Evolutionary conservation across 2,329 filamentous ascomycete genomes (phyloP), one percentile per base, ranked within the genome.

Genomic region (Hypocrella siamensis): DNA sequence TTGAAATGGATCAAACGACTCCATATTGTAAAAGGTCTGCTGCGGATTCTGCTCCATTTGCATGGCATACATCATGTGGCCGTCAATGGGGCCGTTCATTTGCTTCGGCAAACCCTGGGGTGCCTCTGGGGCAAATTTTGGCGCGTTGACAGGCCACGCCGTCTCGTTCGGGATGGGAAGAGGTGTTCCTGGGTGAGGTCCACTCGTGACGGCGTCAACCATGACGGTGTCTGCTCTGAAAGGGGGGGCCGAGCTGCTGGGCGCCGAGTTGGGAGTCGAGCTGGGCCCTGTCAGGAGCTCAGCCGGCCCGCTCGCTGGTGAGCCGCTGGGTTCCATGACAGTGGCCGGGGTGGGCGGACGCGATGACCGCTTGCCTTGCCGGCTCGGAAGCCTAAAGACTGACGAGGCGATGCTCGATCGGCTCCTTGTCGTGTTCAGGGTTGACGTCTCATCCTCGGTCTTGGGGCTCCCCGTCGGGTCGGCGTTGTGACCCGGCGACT

Each of bases 101-200:
- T 54, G 52, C 35, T 46, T 50, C 10, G 46, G 46, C 28, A 49
- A 28, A 5, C 33, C 38, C 10, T 35, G 39, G 5, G 43, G 38
- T 18, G 37, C 37, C 22, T 58, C 54, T 7, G 54, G 53, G 6
- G 53, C 53, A 35, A 58, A 57, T 39, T 54, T 54, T 32, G 54
- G 54, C 5, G 52, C 52, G 27, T 56, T 53, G n/a, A 50, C 42
- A 4, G 54, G 49, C 50, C 56, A 56, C 17, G 47, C 44, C 8
- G 42, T 43, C 35, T 57, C 54, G 32, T 51, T 52, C 12, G 56
- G 56, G 28, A 60, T 58, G 4, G 48, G 48, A 39, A 56, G 56
- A 4, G 56, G 56, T 9, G 56, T 59, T 31, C 55, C 56, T 2
- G 56, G 56, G 37, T 59, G 56, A 36, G 51, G 56, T 3, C 53